Evolutionary conservation across 805 yeast genomes (phyloP).

Genomic region (Starmerella vaccinii): DNA sequence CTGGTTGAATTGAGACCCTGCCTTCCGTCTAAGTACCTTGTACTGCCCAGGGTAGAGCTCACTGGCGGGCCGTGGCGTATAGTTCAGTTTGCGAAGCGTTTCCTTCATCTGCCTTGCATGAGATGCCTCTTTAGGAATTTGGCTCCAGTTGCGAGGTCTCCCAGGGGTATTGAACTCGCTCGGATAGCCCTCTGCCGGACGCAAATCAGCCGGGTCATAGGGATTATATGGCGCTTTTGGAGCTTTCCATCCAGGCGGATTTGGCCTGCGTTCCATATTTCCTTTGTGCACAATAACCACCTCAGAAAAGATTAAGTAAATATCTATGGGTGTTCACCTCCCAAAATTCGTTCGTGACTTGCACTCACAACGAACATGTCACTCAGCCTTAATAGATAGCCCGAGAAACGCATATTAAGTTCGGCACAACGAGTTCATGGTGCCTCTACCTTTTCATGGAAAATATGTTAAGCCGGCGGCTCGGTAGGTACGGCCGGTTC

Average conservation of each 20-base stretch:
- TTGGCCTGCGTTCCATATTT: slow-evolving; percentile 48
- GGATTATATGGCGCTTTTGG: slow-evolving; percentile 83
- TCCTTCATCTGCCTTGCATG: slow-evolving; percentile 60
- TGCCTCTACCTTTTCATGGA: too few relatives aligned
- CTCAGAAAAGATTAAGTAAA: not conserved
- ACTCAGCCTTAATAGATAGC: too few relatives aligned
- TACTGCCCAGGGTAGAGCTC: slow-evolving; percentile 69
- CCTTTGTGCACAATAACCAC: not conserved
- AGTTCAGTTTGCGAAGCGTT: slow-evolving; percentile 62
- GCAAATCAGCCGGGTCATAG: slow-evolving; percentile 60
- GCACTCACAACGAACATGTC: too few relatives aligned
- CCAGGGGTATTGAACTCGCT: slow-evolving; percentile 68
- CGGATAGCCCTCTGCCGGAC: slow-evolving; percentile 82
- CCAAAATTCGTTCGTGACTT: too few relatives aligned
- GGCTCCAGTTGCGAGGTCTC: slow-evolving; percentile 43
- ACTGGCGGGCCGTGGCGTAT: slow-evolving; percentile 67
- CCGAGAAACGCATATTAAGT: too few relatives aligned
- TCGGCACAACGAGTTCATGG: too few relatives aligned
- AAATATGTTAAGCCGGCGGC: too few relatives aligned
- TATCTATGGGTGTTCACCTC: too few relatives aligned
- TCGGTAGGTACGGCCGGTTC: too few relatives aligned
- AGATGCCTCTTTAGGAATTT: slow-evolving; percentile 54
- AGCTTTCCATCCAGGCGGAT: slow-evolving; percentile 69
- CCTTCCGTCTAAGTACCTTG: slow-evolving; percentile 54
- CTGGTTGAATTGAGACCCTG: slow-evolving; percentile 44